Evolutionary conservation across 108 stramenopile species (phyloP), one percentile per base, ranked within the genome.

Genomic region (Conticribra weissflogii): DNA sequence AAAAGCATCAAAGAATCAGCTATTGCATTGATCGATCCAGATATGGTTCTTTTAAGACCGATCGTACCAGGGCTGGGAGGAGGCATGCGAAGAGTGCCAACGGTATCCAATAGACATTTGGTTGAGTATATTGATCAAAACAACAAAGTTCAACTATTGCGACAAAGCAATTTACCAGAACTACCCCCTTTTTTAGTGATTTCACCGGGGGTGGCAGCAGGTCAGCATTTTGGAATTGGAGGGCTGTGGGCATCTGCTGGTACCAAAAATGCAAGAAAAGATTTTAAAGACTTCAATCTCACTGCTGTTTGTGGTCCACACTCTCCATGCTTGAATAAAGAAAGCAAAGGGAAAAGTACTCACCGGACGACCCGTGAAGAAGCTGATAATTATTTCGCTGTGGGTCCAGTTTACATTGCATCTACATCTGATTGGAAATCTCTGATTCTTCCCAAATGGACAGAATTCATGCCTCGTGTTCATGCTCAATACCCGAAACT

Each of bases 21-120:
- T 19, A 62, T 90, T 57, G 82, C 86, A 25, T 44, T 94, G 19
- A 29, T 94, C 57, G 93, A 94, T 82, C 93, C 93, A 15, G 93
- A 94, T 79, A 87, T 91, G 76, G 78, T 91, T 64, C 14, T 89
- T 16, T 16, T 89, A 8, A 82, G 93, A 28, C 93, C 90, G n/a
- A 81, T 94, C 15, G 80, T 83, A 23, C 76, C 83, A 50, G 81
- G 82, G 19, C 54, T 84, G 56, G 65, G 74, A 25, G 17, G 3
- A 25, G 78, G 68, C 22, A 16, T 63, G 44, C 60, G 28, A 9
- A 36, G 25, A 0, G 59, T 57, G 24, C 62, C 60, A 17, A 57
- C 32, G 16, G 30, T 34, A 0, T 28, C 21, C n/a, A 63, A 44
- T 18, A 63, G 1, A 36, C 22, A 55, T 55, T 44, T 70, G 44